Base-by-base conservation (phyloP, 257 asterid genomes). In the Jasminum sambac region DNA sequence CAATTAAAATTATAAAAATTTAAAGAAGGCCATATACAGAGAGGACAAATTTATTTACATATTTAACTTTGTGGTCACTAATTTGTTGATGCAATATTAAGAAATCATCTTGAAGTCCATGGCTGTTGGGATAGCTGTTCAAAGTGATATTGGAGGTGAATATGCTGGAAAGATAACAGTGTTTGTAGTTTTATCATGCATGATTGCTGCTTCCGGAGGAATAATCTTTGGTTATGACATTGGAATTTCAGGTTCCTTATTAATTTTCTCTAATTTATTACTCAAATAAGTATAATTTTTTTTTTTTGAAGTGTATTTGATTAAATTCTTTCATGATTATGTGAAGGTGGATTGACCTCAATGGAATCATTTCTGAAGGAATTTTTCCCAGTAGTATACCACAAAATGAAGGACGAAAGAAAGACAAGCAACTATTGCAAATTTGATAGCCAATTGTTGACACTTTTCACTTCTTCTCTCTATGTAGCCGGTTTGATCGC, bases 291-390 rank as follows among this genome's bases (percentile, higher is more conserved):
- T 30, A 30, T n/a, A n/a, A n/a, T n/a, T n/a, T n/a, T n/a, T n/a
- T n/a, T n/a, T n/a, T n/a, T 8, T 52, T 17, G 14, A 52, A 52
- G 26, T 52, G 25, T 19, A 16, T 5, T 48, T n/a, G 17, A 48
- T 19, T 30, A 30, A 30, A 10, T 61, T 60, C 7, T 64, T n/a
- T 42, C 2, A 30, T n/a, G 64, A 0, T n/a, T 10, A 44, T 72
- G 50, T 72, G 68, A 68, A 84, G 89, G 89, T 68, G 89, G 91
- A 24, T 87, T 87, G 68, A 79, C 84, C 10, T 84, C 88, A 5
- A 87, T 84, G 88, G 87, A 67, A 11, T 69, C 83, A 5, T 87
- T 87, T 62, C 55, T 84, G 76, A 74, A 73, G 76, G 70, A 79
- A 21, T 87, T 87, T 72, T 87, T 83, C 68, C 88, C 88, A 4